Conservation (phyloP, 1,284 basidiomycete species). For the Boletus semigastroideus region DNA sequence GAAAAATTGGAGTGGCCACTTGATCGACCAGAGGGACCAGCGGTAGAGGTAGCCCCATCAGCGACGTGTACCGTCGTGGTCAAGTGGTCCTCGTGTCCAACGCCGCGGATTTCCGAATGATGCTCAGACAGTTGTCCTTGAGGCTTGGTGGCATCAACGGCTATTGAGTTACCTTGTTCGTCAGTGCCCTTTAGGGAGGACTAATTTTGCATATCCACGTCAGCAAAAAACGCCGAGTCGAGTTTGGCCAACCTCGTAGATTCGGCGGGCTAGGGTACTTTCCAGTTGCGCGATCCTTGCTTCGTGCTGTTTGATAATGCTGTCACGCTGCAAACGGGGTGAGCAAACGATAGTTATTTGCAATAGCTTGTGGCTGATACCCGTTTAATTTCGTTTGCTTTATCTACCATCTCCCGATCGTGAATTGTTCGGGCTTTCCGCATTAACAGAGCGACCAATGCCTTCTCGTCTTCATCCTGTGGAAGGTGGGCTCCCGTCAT, state of each 20-base stretch:
- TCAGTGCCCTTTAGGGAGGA: conserved; percentile 15
- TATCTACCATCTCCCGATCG: conserved; percentile 49
- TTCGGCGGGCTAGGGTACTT: conserved; percentile 39
- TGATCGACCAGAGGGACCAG: conserved; percentile 24
- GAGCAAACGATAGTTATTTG: conserved; percentile 5
- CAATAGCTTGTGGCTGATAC: conserved; percentile 31
- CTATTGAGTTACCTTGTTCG: conserved; percentile 15
- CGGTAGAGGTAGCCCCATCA: conserved; percentile 4
- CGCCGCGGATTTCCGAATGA: conserved; percentile 22
- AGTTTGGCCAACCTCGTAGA: conserved; percentile 36
- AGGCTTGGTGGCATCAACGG: conserved; percentile 9
- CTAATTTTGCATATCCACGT: conserved; percentile 16
- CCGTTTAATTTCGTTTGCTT: conserved; percentile 51
- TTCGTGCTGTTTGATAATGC: conserved; percentile 40
- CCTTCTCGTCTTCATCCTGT: conserved; percentile 49
- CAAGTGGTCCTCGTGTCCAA: conserved; percentile 8
- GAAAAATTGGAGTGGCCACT: conserved; percentile 21
- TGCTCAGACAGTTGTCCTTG: conserved; percentile 13
- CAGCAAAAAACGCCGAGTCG: conserved; percentile 12
- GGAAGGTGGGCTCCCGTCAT: conserved; percentile 8
- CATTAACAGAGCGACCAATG: conserved; percentile 44
- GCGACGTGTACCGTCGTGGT: conserved; percentile 9
- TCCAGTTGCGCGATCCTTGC: conserved; percentile 43
- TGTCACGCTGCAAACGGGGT: conserved; percentile 42
- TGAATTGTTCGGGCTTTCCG: conserved; percentile 42